Conservation (phyloP, 495 filamentous ascomycete species). For the Aspergillus ostianus region DNA sequence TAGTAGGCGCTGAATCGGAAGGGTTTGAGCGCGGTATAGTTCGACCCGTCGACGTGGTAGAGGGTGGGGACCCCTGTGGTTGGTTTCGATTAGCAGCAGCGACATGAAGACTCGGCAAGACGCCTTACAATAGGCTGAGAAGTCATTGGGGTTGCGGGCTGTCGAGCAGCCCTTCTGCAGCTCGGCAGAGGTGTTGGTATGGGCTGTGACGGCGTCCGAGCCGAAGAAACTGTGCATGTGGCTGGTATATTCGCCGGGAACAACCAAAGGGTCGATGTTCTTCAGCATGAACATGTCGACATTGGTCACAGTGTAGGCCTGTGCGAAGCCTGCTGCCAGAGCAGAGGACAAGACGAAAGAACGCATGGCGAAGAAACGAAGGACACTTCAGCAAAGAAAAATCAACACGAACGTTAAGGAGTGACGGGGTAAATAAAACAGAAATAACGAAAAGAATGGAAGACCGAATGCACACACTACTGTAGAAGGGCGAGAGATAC, state of each 20-base stretch:
- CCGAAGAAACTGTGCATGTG: slow-evolving; percentile 29
- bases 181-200: slow-evolving; percentile 18
- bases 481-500: too few species aligned
- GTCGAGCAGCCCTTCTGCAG: slow-evolving; percentile 21
- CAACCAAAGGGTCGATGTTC: slow-evolving; percentile 22
- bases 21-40: slow-evolving; percentile 15
- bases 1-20: slow-evolving; percentile 25
- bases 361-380: slow-evolving; percentile 10
- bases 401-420: too few species aligned
- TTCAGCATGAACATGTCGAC: slow-evolving; percentile 22
- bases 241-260: slow-evolving; percentile 21
- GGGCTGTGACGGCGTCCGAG: slow-evolving; percentile 20
- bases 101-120: background rate
- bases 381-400: too few species aligned
- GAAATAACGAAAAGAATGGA: too few species aligned
- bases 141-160: slow-evolving; percentile 22
- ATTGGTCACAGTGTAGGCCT: slow-evolving; percentile 21
- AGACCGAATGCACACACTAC: too few species aligned
- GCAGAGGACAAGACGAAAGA: slow-evolving; percentile 10
- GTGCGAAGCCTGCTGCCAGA: slow-evolving; percentile 12
- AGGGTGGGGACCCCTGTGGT: slow-evolving; percentile 21
- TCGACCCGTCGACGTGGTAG: slow-evolving; percentile 17
- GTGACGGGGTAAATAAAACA: background rate
- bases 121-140: slow-evolving; percentile 16
- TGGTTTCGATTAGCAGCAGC: background rate